Conservation (phyloP, 2,329 filamentous ascomycete genomes). For the Orbilia javanica region DNA sequence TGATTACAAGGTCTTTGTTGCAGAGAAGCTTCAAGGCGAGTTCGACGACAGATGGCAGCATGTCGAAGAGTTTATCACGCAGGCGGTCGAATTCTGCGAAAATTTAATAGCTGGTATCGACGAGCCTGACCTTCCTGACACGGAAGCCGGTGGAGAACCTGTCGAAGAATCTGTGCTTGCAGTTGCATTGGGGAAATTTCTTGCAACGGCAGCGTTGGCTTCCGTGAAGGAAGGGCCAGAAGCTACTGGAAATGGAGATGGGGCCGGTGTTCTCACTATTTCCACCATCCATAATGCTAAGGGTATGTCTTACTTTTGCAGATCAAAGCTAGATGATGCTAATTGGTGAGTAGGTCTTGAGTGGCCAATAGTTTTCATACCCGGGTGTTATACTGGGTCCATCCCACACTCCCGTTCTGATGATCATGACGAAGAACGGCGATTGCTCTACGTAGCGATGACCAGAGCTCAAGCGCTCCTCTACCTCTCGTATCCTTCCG, state of each 20-base stretch:
- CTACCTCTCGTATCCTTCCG: constrained; percentile 82
- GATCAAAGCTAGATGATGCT: neutral
- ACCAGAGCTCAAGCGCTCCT: constrained; percentile 88
- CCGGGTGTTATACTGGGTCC: constrained; percentile 87
- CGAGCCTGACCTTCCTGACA: constrained; percentile 66
- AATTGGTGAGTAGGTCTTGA: constrained; percentile 72
- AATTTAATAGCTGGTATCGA: constrained; percentile 67
- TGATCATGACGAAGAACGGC: constrained; percentile 86
- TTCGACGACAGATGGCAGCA: constrained; percentile 79
- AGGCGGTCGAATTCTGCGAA: constrained; percentile 78
- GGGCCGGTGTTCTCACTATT: constrained; percentile 78
- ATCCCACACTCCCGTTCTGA: constrained; percentile 91
- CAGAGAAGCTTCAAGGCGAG: constrained; percentile 81
- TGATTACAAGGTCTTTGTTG: constrained; percentile 79
- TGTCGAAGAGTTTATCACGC: constrained; percentile 83
- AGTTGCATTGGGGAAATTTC: constrained; percentile 77
- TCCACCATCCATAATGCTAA: constrained; percentile 98
- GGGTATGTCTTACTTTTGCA: constrained; percentile 64
- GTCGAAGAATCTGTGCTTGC: constrained; percentile 35
- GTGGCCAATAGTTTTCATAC: constrained; percentile 95
- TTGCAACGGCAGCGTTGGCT: constrained; percentile 91
- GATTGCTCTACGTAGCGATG: constrained; percentile 95
- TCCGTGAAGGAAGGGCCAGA: constrained; percentile 76
- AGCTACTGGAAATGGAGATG: constrained; percentile 70
- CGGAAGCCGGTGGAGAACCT: constrained; percentile 57